These are phyloP conservation scores for Postia placenta DNA, from an alignment of 768 basidiomycete species.

Conservation along the genomic window DNA sequence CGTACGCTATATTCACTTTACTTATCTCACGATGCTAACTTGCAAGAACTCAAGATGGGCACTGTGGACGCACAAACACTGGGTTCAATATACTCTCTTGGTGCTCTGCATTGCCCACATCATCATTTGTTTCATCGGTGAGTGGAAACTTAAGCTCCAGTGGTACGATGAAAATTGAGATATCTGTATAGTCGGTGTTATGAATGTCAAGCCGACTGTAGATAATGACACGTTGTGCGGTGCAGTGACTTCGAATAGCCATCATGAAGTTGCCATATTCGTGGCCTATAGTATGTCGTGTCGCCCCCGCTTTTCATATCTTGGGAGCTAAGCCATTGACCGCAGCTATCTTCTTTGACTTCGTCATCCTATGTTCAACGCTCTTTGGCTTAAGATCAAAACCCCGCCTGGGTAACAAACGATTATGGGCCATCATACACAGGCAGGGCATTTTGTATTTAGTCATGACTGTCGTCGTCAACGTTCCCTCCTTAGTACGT, in stretches of 20 bases:
- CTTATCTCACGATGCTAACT: neutral
- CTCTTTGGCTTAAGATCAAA: neutral
- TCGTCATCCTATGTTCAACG: neutral
- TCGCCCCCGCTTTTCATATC: neutral
- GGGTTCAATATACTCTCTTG: neutral
- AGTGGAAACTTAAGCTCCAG: neutral
- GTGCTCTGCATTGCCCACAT: neutral
- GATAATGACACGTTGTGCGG: neutral
- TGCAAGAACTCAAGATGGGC: neutral
- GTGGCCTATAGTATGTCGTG: neutral
- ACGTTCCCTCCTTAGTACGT: neutral
- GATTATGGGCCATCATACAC: neutral
- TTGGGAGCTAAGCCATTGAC: too few species aligned
- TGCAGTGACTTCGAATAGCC: neutral
- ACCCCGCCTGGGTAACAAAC: neutral
- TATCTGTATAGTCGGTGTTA: neutral
- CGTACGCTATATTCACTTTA: neutral
- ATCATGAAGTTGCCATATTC: neutral
- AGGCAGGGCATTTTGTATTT: neutral
- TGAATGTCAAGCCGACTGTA: neutral
- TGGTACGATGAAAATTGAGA: neutral
- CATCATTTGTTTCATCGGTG: neutral
- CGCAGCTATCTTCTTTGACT: neutral
- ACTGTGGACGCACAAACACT: neutral
- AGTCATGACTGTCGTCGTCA: neutral